Evolutionary conservation across 2,329 filamentous ascomycete species (phyloP).

Genomic region (Fusarium papillatum): DNA sequence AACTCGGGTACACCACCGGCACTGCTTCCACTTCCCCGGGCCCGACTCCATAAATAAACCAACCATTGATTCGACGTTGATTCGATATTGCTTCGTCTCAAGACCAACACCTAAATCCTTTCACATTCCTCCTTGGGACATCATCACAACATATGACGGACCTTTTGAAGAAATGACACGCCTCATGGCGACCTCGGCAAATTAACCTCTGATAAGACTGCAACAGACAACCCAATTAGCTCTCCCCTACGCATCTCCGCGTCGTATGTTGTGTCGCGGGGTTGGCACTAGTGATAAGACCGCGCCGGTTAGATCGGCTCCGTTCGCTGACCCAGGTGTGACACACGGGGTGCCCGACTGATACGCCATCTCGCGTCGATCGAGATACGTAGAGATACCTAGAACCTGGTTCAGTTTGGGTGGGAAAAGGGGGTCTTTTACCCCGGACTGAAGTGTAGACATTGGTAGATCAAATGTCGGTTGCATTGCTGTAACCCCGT

Average conservation of each 20-base stretch:
- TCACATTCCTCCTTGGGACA: neutral
- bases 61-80: neutral
- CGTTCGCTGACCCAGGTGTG: constrained; percentile 8
- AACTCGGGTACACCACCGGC: neutral
- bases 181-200: neutral
- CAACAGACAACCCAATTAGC: neutral
- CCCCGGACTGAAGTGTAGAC: neutral
- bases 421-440: neutral
- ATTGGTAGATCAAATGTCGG: neutral
- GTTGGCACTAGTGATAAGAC: constrained; percentile 4
- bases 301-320: constrained; percentile 8
- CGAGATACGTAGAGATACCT: neutral
- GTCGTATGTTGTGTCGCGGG: constrained; percentile 4
- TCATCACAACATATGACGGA: neutral
- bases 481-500: neutral
- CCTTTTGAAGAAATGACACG: constrained; percentile 1
- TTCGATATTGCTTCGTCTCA: neutral
- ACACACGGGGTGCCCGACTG: neutral
- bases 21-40: neutral
- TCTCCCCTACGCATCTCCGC: neutral
- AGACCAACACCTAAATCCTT: neutral
- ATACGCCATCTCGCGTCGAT: constrained; percentile 7
- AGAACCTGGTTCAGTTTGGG: neutral
- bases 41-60: neutral
- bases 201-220: neutral